A percentile compares a stretch with the other conserved stretches of the same genome.
Conservation (phyloP, 176 grass and related monocot genomes). For the Bonia amplexicaulis region DNA sequence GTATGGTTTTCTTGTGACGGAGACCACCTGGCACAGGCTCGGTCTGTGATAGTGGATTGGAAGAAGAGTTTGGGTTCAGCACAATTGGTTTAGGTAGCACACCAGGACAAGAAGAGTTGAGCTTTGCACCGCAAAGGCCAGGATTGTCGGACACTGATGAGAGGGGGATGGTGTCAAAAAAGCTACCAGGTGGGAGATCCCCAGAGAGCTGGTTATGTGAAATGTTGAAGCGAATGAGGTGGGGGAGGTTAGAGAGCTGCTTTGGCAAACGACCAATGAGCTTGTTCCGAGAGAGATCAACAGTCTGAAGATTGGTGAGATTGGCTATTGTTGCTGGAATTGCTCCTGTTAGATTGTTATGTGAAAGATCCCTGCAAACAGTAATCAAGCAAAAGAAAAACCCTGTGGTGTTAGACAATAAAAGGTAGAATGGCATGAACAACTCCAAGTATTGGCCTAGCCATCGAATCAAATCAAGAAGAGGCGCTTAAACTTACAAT, state of each 20-base stretch:
- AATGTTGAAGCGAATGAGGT: constrained; percentile 70
- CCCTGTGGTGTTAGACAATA: not conserved
- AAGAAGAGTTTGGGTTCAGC: constrained; percentile 71
- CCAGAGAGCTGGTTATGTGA: constrained; percentile 87
- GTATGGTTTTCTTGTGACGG: constrained; percentile 85
- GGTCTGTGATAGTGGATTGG: constrained; percentile 26
- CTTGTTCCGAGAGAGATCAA: constrained; percentile 74
- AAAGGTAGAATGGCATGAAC: not conserved
- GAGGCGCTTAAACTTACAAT: constrained; percentile 56
- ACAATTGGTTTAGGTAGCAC: constrained; percentile 95
- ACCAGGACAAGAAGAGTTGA: constrained; percentile 73
- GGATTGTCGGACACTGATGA: constrained; percentile 81
- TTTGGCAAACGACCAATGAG: constrained; percentile 77
- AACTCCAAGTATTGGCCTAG: not conserved
- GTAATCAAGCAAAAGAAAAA: not conserved
- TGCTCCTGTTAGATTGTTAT: constrained; percentile 71
- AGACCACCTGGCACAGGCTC: constrained; percentile 19
- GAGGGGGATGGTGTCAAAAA: constrained; percentile 79
- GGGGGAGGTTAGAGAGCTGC: constrained; percentile 69
- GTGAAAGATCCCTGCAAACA: constrained; percentile 84
- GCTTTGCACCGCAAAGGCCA: constrained; percentile 74
- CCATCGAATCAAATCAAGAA: not conserved
- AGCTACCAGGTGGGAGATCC: constrained; percentile 83
- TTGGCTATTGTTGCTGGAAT: constrained; percentile 69
- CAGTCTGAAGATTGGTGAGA: constrained; percentile 56